Evolutionary conservation across 1,139 yeast species (phyloP).

Genomic region (Dujonia santamariae): DNA sequence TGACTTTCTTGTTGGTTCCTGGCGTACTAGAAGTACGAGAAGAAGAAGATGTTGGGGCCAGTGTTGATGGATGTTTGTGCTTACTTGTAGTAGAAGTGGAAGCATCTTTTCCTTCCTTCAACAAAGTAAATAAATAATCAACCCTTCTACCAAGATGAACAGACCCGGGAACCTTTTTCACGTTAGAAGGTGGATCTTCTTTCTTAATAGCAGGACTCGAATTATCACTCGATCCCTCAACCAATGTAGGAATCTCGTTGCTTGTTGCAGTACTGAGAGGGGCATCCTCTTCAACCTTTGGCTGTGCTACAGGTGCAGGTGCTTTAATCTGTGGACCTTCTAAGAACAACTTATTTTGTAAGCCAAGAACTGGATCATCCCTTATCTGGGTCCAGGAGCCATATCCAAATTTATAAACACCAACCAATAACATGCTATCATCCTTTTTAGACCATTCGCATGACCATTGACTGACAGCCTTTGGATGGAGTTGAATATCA

Average conservation of each 20-base stretch:
- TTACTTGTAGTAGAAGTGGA: no score
- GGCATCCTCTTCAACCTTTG: conserved; percentile 14
- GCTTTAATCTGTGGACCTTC: conserved; percentile 26
- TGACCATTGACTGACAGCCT: conserved; percentile 87
- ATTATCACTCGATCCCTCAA: no score
- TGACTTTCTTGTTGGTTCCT: no score
- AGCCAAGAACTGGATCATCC: conserved; percentile 89
- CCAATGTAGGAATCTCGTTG: no score
- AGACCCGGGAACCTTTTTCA: conserved; percentile 81
- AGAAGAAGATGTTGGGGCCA: no score
- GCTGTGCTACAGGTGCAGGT: conserved; percentile 1
- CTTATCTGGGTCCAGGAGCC: conserved; percentile 94
- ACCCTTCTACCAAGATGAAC: conserved; percentile 93
- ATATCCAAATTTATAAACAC: conserved; percentile 89
- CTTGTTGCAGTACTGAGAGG: conserved; percentile 23
- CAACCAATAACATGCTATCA: conserved; percentile 83
- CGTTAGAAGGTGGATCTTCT: no score
- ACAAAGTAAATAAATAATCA: conserved; percentile 74
- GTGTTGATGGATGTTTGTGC: no score
- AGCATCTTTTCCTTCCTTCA: conserved; percentile 53
- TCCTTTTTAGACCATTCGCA: conserved; percentile 82
- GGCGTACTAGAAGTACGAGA: no score
- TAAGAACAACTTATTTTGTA: conserved; percentile 79
- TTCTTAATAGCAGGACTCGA: no score
- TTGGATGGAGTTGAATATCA: conserved; percentile 59